Percentiles rank a stretch among this genome's conserved stretches.
Evolutionary conservation across 2,329 filamentous ascomycete genomes (phyloP).

Genomic region (Diplodia corticola): DNA sequence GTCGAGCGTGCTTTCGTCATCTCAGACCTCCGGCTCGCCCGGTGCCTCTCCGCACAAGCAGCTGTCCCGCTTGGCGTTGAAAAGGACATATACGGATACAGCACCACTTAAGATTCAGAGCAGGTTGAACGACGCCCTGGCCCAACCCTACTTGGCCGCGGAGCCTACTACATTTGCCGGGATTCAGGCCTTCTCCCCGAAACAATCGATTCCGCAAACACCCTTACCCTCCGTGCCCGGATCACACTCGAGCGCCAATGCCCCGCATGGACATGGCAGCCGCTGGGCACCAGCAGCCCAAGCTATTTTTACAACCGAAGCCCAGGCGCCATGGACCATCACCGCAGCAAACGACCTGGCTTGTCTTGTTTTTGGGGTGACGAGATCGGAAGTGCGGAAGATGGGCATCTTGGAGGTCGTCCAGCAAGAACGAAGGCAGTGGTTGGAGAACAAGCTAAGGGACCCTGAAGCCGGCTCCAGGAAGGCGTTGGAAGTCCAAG

Average conservation of each 20-base stretch:
- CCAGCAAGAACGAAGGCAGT: constrained; percentile 80
- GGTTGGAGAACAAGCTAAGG: constrained; percentile 83
- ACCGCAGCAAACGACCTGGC: constrained; percentile 94
- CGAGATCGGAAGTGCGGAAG: constrained; percentile 90
- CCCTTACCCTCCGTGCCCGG: constrained; percentile 35
- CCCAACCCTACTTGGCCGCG: constrained; percentile 74
- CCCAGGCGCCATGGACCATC: constrained; percentile 89
- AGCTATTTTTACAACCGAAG: constrained; percentile 96
- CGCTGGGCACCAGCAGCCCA: constrained; percentile 90
- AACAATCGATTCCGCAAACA: constrained; percentile 36
- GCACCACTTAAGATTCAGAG: constrained; percentile 73
- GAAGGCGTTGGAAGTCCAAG: constrained; percentile 36
- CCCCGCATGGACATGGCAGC: constrained; percentile 79
- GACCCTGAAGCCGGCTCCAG: constrained; percentile 56
- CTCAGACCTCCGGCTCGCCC: constrained; percentile 26
- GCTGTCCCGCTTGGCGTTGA: constrained; percentile 59
- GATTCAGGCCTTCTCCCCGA: constrained; percentile 38
- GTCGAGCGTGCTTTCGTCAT: constrained; percentile 23
- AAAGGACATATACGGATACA: constrained; percentile 86
- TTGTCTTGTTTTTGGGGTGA: constrained; percentile 97
- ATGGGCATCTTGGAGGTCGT: constrained; percentile 95
- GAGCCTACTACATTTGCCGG: constrained; percentile 40
- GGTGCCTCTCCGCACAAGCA: constrained; percentile 29
- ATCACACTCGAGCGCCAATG: constrained; percentile 41
- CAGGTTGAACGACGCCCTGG: constrained; percentile 80